phyloP scores from a whole-genome alignment of 768 basidiomycete genomes.

The Leccinum olivaceopallidum region DNA sequence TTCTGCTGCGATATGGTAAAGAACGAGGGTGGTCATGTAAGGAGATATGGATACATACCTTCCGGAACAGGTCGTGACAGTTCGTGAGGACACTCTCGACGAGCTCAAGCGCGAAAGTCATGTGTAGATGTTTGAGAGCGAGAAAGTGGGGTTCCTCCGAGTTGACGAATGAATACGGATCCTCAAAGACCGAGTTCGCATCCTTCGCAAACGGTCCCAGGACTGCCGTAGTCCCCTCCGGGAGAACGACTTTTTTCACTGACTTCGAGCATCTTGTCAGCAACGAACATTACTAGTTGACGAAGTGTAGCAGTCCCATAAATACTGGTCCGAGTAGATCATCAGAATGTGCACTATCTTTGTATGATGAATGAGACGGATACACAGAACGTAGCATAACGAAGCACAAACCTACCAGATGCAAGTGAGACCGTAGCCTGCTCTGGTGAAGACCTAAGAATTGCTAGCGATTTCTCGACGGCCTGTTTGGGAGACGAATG shows the following conservation, averaged over 20 bases:
- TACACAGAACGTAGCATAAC: not conserved
- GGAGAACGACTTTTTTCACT: slow-evolving; percentile 51
- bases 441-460: slow-evolving; percentile 80
- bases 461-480: slow-evolving; percentile 82
- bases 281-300: slow-evolving; percentile 96
- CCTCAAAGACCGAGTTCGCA: slow-evolving; percentile 87
- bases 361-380: not conserved
- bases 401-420: slow-evolving; percentile 55
- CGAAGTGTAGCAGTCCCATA: slow-evolving; percentile 93
- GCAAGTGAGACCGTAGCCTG: slow-evolving; percentile 70
- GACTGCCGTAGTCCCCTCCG: slow-evolving; percentile 61
- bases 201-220: slow-evolving; percentile 81
- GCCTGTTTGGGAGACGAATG: slow-evolving; percentile 45
- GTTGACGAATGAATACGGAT: slow-evolving; percentile 86
- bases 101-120: slow-evolving; percentile 93
- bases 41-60: slow-evolving; percentile 40
- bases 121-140: slow-evolving; percentile 77
- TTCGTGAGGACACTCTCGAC: slow-evolving; percentile 90
- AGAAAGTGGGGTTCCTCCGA: slow-evolving; percentile 80
- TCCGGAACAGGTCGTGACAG: slow-evolving; percentile 79
- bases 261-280: slow-evolving; percentile 85
- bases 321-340: slow-evolving; percentile 86
- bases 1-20: slow-evolving; percentile 52
- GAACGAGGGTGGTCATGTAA: not conserved
- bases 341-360: slow-evolving; percentile 78